Evolutionary conservation across 192 early-diverging fungal species (phyloP), one percentile per base, ranked within the genome.

Genomic region (Coemansia sp.): DNA sequence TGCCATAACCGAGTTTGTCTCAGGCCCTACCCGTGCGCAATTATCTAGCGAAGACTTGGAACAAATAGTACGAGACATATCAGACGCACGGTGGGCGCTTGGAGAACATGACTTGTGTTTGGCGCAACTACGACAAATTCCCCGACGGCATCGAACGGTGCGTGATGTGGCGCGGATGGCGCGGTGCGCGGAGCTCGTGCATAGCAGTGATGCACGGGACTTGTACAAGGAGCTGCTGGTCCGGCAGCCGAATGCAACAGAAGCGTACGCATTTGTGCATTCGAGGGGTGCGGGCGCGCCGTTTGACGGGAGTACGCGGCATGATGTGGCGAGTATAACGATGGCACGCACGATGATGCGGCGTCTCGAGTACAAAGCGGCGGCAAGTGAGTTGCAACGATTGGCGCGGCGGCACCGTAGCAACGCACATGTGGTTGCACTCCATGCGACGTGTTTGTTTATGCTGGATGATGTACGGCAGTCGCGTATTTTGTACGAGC

Each of bases 91-190:
- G 13, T 81, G 73, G 72, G 37, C 47, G 41, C 56, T 81, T 41
- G 58, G 58, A 22, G 78, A 81, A 26, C 51, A 58, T 52, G 78
- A 81, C 48, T 38, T 75, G 65, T 81, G 78, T 41, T 43, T 75
- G 59, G 73, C 73, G 32, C 78, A 81, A 54, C 63, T 81, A 45
- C 72, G 73, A 11, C 73, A 75, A 52, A 81, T 81, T 48, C 78
- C 78, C 16, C 54, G 58, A 16, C 16, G 68, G 12, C 68, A 75
- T 43, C 65, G 78, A 13, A 62, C 54, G 1, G 51, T 51, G 6
- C 13, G 43, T 7, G 78, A 81, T 51, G 14, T 71, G 2, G 65
- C 73, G 27, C 65, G 72, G 35, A 74, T 81, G 73, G 78, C 73
- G 0, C 61, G 65, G 4, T 68, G 77, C 43, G 77, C 77, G 1